Conservation (phyloP, 768 basidiomycete species). For the Sistotremastrum niveocremeum region DNA sequence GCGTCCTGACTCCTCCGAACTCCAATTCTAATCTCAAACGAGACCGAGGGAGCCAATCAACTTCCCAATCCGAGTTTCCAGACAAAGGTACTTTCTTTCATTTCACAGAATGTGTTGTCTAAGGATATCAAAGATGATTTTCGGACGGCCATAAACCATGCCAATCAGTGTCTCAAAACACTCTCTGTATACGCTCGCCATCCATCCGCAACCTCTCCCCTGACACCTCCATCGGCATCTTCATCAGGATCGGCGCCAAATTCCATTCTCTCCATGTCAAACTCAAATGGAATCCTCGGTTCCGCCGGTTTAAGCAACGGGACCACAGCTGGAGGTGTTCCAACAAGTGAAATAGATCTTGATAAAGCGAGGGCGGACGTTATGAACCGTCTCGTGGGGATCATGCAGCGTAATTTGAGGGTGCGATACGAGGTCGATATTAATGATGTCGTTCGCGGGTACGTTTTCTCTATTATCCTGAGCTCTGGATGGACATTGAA, state of each 20-base stretch:
- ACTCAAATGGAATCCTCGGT: constrained; percentile 2
- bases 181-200: constrained; percentile 34
- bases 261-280: constrained; percentile 4
- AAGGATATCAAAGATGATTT: constrained; percentile 43
- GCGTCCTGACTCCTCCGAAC: constrained; percentile 6
- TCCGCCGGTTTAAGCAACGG: background rate
- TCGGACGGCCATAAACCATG: constrained; percentile 55
- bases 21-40: constrained; percentile 5
- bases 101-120: background rate
- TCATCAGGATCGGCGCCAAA: constrained; percentile 23
- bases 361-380: constrained; percentile 46
- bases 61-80: background rate
- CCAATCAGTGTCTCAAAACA: constrained; percentile 42
- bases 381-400: constrained; percentile 49
- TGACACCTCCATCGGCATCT: constrained; percentile 19
- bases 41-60: constrained; percentile 13
- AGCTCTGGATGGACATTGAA: too few species aligned
- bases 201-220: constrained; percentile 14
- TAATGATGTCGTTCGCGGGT: constrained; percentile 64
- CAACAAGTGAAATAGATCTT: constrained; percentile 25
- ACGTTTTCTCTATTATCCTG: constrained; percentile 18
- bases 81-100: background rate
- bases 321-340: constrained; percentile 4
- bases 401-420: constrained; percentile 56
- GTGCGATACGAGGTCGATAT: constrained; percentile 67